phyloP scores from a whole-genome alignment of 495 filamentous ascomycete genomes.

The Penicillium atrosanguineum region DNA sequence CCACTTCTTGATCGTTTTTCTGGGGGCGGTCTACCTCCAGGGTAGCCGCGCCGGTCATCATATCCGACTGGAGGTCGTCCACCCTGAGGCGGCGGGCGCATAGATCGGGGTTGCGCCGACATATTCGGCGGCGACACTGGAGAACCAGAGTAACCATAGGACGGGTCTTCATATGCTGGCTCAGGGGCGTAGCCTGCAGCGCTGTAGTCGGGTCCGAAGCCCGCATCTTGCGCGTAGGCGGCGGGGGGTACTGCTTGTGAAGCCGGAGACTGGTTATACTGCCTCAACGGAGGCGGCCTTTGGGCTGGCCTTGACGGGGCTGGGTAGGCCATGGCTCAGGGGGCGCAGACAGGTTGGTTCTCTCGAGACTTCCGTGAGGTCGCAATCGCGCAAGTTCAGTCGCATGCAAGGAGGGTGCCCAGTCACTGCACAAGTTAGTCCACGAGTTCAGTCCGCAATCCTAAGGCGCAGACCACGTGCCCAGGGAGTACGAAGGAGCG shows the following conservation, averaged over 20 bases:
- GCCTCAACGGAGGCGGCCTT: constrained; percentile 50
- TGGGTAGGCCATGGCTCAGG: constrained; percentile 35
- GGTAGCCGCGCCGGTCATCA: constrained; percentile 26
- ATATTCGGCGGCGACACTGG: constrained; percentile 48
- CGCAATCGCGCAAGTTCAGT: constrained; percentile 2
- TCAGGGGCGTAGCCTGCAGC: constrained; percentile 30
- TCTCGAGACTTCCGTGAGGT: constrained; percentile 2
- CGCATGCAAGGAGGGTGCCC: constrained; percentile 24
- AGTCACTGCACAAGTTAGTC: constrained; percentile 8
- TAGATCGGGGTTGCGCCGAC: constrained; percentile 34
- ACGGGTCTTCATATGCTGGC: constrained; percentile 48
- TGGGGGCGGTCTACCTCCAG: constrained; percentile 24
- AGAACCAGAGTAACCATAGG: constrained; percentile 33
- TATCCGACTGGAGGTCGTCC: constrained; percentile 29
- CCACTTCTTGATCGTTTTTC: constrained; percentile 31
- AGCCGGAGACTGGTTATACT: constrained; percentile 42
- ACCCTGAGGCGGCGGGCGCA: constrained; percentile 32
- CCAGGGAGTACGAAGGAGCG: neutral
- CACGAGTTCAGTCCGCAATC: constrained; percentile 4
- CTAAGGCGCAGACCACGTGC: constrained; percentile 13
- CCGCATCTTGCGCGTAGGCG: constrained; percentile 46
- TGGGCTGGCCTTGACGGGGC: constrained; percentile 24
- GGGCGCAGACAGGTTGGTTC: neutral
- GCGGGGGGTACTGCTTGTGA: constrained; percentile 28
- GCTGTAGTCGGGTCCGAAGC: constrained; percentile 46